Evolutionary conservation across 805 yeast species (phyloP).

Genomic region (Zygosaccharomyces gambellarensis): DNA sequence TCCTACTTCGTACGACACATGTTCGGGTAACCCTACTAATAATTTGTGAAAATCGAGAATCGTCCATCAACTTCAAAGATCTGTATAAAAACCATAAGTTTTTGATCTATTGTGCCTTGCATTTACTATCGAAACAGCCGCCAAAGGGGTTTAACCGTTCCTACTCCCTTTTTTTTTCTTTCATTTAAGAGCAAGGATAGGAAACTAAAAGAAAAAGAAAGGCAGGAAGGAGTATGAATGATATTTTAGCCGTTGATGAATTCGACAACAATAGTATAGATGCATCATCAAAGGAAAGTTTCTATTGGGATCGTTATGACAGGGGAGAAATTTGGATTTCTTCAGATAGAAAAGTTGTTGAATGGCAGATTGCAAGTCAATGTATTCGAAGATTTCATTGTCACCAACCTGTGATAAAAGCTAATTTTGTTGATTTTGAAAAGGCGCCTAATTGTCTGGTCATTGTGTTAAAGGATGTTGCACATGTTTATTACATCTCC

Average conservation of each 20-base stretch:
- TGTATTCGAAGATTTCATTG: slow-evolving; percentile 40
- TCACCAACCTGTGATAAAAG: slow-evolving; percentile 46
- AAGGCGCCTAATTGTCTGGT: slow-evolving; percentile 42
- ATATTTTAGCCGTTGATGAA: background rate
- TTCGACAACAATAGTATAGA: background rate
- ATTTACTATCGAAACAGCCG: background rate
- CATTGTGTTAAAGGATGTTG: slow-evolving; percentile 55
- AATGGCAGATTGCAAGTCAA: slow-evolving; percentile 36
- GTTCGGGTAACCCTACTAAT: background rate
- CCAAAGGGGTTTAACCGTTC: background rate
- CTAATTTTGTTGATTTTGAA: slow-evolving; percentile 56
- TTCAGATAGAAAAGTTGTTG: slow-evolving; percentile 35
- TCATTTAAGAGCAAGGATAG: too few relatives aligned
- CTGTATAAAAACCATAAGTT: background rate
- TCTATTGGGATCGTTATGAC: slow-evolving; percentile 7
- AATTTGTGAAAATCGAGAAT: background rate
- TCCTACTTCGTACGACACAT: too few relatives aligned
- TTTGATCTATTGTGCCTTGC: background rate
- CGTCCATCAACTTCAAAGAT: background rate
- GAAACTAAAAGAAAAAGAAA: background rate
- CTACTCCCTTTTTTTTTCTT: background rate
- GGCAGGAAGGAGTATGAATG: background rate
- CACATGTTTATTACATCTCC: slow-evolving; percentile 51
- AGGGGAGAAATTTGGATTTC: slow-evolving; percentile 28
- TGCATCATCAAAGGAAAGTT: slow-evolving; percentile 2